A percentile compares a stretch with the other conserved stretches of the same genome.
phyloP scores from a whole-genome alignment of 228 moss, liverwort and hornwort species.

The Sphagnum magellanicum region DNA sequence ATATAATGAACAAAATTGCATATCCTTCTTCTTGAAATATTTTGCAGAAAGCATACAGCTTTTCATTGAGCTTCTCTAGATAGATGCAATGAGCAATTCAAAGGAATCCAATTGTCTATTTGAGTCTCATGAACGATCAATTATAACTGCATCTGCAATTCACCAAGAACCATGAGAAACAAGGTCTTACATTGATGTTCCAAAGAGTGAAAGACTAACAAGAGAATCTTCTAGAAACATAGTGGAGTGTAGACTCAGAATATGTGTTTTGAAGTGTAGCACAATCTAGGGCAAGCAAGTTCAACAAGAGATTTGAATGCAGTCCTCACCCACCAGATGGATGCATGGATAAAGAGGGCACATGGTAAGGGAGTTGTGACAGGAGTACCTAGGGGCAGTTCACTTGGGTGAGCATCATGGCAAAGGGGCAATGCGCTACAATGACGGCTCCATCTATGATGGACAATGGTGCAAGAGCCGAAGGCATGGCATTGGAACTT shows the following conservation, averaged over 20 bases:
- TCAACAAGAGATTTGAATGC: not conserved
- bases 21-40: not conserved
- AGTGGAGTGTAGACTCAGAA: not conserved
- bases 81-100: not conserved
- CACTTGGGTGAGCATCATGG: conserved; percentile 68
- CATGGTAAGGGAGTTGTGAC: conserved; percentile 10
- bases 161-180: too few relatives aligned
- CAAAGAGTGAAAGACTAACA: not conserved
- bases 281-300: not conserved
- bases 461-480: conserved; percentile 82
- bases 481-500: conserved; percentile 82
- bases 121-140: too few relatives aligned
- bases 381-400: conserved; percentile 86
- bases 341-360: not conserved
- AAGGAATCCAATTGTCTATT: too few relatives aligned
- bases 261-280: not conserved
- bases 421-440: conserved; percentile 61
- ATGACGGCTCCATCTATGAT: conserved; percentile 62
- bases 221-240: too few relatives aligned
- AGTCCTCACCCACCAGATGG: not conserved
- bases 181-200: not conserved
- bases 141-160: too few relatives aligned
- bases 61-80: not conserved
- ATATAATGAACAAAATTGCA: not conserved
- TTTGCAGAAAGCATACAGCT: not conserved